Percentiles rank a stretch among this genome's conserved stretches.
Conservation (phyloP, 495 filamentous ascomycete species). For the Sordaria brevicollis region DNA sequence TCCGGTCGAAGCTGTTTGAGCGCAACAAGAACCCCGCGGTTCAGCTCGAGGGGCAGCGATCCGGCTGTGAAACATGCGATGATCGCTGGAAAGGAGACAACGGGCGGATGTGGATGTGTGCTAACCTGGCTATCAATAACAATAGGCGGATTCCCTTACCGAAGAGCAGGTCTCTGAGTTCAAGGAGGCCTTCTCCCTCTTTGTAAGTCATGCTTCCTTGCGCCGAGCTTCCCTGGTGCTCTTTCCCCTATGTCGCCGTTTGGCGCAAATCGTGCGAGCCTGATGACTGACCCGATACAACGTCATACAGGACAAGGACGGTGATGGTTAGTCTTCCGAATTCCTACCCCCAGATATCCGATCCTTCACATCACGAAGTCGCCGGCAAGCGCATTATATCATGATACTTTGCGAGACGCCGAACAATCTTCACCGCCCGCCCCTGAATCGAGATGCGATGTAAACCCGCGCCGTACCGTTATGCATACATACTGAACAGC, state of each 20-base stretch:
- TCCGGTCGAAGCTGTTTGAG: background rate
- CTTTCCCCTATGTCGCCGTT: background rate
- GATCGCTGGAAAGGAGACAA: slow-evolving; percentile 5
- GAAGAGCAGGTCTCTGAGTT: slow-evolving; percentile 99
- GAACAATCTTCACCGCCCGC: background rate
- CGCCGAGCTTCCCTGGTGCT: background rate
- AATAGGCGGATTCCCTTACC: slow-evolving; percentile 82
- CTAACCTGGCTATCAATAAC: slow-evolving; percentile 9
- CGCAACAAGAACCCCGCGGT: slow-evolving; percentile 14
- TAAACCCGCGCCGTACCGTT: background rate
- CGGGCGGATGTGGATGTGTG: background rate
- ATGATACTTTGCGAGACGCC: slow-evolving; percentile 1
- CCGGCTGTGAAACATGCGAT: background rate
- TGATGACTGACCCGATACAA: slow-evolving; percentile 9
- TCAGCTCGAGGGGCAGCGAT: slow-evolving; percentile 11
- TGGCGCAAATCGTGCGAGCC: slow-evolving; percentile 3
- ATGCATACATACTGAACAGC: slow-evolving; percentile 12
- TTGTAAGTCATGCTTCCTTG: slow-evolving; percentile 56
- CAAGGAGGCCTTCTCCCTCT: slow-evolving; percentile 99
- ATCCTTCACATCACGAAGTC: background rate
- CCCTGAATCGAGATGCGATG: background rate
- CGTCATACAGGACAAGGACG: slow-evolving; percentile 85
- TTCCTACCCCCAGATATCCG: background rate
- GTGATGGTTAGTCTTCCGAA: slow-evolving; percentile 75
- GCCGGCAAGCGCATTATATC: background rate